These are phyloP conservation scores for Eutypa lata DNA, from an alignment of 2,329 filamentous ascomycete species.

Conservation along the genomic window DNA sequence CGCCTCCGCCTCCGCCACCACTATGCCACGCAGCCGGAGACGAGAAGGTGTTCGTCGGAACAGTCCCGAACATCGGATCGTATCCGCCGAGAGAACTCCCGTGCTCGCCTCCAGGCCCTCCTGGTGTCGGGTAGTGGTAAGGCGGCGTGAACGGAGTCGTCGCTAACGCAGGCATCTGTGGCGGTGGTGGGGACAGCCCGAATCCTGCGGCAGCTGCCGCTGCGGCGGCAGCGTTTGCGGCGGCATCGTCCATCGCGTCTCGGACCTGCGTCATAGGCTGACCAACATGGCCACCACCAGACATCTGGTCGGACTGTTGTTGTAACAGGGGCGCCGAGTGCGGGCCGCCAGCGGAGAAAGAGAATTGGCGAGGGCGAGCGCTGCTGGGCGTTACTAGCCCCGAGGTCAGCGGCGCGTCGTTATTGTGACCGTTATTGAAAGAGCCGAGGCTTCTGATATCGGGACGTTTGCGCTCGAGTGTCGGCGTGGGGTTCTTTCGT, in stretches of 20 bases:
- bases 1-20: conserved; percentile 27
- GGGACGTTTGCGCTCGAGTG: conserved; percentile 36
- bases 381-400: conserved; percentile 26
- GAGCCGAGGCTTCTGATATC: conserved; percentile 35
- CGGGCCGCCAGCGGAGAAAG: conserved; percentile 33
- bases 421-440: conserved; percentile 30
- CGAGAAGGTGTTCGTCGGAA: conserved; percentile 52
- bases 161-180: conserved; percentile 29
- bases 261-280: conserved; percentile 30
- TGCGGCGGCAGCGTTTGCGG: conserved; percentile 31
- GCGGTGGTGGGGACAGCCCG: conserved; percentile 22
- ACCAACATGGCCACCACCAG: conserved; percentile 24
- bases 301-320: conserved; percentile 29
- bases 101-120: conserved; percentile 28
- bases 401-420: conserved; percentile 22
- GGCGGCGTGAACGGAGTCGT: conserved; percentile 38
- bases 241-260: conserved; percentile 31
- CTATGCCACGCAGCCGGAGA: conserved; percentile 51
- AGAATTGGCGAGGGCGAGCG: conserved; percentile 32
- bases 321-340: conserved; percentile 38
- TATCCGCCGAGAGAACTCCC: conserved; percentile 35
- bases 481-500: conserved; percentile 42
- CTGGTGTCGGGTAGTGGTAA: conserved; percentile 39
- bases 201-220: conserved; percentile 38
- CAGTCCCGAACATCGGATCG: conserved; percentile 58